Base-by-base conservation (phyloP, 257 asterid species). In the Primulina tabacum region DNA sequence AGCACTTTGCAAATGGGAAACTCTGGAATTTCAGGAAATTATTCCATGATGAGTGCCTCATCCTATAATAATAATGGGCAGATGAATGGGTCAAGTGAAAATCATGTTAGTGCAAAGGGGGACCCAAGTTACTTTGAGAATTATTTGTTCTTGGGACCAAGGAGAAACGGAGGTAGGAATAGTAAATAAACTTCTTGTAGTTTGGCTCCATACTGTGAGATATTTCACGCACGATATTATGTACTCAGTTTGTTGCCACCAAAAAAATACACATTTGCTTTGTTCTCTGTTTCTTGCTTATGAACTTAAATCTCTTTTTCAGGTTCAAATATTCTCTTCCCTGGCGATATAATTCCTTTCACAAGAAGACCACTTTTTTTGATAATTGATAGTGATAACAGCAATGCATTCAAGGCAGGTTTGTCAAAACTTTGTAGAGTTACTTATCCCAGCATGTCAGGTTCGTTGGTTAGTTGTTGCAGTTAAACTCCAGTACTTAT, bases 351-450 rank as follows among this genome's bases (percentile, higher is more conserved):
- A 58, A 79, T 93, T 72, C 97, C 99, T 68, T 90, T 93, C 83
- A 93, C 99, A 29, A 87, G 99, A 80, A 85, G 83, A 82, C 99
- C 97, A 28, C 87, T 91, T 70, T 90, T 90, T 78, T 73, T 90
- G 79, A 90, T 93, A 67, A 84, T 93, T 64, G 99, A 93, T 77
- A 93, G 99, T 64, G 87, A 93, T 77, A 86, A 76, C 85, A 90
- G 99, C 95, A 88, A 93, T 81, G 92, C 91, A 86, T 93, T 93
- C 99, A 90, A 93, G 99, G 99, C 99, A 93, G 99, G 99, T 93
- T 93, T 90, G 96, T 90, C 87, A 81, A 69, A 79, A 83, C 87
- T 85, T 82, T 82, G 80, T 86, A 74, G 73, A 76, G 59, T 77
- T 64, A 80, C 69, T 78, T 64, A 62, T 59, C 26, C 63, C 58